A percentile compares a stretch with the other conserved stretches of the same genome.
Evolutionary conservation across 345 rosid species (phyloP).

Genomic region (Nasturtium officinale): DNA sequence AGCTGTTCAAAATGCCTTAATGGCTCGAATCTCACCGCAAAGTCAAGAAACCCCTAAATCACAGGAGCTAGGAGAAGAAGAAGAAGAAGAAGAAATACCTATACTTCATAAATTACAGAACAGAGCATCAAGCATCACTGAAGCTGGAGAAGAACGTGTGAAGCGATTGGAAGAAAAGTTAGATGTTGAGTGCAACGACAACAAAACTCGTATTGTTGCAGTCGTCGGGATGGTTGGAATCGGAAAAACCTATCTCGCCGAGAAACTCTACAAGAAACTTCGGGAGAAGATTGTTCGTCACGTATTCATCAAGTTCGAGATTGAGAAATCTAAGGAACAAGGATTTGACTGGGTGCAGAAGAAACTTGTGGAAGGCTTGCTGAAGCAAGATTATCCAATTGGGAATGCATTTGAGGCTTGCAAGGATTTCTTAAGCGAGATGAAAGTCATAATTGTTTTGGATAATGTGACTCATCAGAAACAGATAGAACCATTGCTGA

Average conservation of each 20-base stretch:
- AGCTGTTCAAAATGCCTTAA: too few relatives aligned
- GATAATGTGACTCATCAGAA: conserved; percentile 6
- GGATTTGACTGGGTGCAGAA: not conserved
- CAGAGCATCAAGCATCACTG: not conserved
- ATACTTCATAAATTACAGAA: too few relatives aligned
- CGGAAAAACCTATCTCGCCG: conserved; percentile 32
- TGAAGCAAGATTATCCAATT: not conserved
- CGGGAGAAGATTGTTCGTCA: not conserved
- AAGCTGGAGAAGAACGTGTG: not conserved
- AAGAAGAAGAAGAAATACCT: too few relatives aligned
- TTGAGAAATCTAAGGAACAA: not conserved
- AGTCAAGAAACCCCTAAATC: too few relatives aligned
- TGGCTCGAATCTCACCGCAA: too few relatives aligned
- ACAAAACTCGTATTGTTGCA: conserved; percentile 21
- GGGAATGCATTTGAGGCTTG: not conserved
- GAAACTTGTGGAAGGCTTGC: not conserved
- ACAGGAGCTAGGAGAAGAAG: too few relatives aligned
- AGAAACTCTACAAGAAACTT: not conserved
- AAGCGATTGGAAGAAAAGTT: conserved; percentile 20
- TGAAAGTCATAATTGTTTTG: not conserved
- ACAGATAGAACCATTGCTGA: not conserved
- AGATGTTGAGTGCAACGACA: not conserved
- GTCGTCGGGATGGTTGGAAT: conserved; percentile 33
- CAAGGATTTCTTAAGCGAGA: not conserved
- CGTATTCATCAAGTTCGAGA: not conserved